These are phyloP conservation scores for Fraxinus baroniana DNA, from an alignment of 305 asterid species.

Conservation along the genomic window DNA sequence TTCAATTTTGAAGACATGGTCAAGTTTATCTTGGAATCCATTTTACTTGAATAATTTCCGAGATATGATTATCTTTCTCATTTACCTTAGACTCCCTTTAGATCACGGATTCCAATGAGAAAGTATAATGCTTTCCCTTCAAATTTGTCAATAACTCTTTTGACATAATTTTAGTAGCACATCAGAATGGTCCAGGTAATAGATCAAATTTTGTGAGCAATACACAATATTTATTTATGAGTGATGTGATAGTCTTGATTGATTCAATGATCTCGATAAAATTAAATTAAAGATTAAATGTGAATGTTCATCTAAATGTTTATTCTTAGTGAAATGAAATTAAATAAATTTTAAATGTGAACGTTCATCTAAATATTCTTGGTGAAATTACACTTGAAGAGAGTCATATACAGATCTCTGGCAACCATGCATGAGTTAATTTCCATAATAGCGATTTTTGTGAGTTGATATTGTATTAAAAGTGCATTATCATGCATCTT, in stretches of 20 bases:
- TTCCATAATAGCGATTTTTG: not conserved
- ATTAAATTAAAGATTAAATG: no score
- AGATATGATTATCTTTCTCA: not conserved
- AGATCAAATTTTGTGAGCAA: no score
- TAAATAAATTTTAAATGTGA: no score
- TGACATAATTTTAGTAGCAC: constrained; percentile 3
- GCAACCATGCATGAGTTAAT: not conserved
- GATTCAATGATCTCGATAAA: not conserved
- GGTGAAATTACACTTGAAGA: not conserved
- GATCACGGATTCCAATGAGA: not conserved
- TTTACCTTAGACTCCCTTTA: not conserved
- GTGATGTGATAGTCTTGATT: not conserved
- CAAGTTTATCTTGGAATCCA: not conserved
- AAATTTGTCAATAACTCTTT: not conserved
- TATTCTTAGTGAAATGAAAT: no score
- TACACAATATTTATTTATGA: not conserved
- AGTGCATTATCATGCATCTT: not conserved
- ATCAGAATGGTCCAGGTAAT: no score
- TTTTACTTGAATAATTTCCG: no score
- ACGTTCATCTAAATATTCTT: no score
- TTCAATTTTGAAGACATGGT: not conserved
- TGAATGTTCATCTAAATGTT: no score
- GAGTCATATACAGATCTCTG: not conserved
- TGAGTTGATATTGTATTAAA: not conserved
- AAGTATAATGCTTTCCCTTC: no score